phyloP scores from a whole-genome alignment of 805 yeast species.

The Pichia occidentalis region DNA sequence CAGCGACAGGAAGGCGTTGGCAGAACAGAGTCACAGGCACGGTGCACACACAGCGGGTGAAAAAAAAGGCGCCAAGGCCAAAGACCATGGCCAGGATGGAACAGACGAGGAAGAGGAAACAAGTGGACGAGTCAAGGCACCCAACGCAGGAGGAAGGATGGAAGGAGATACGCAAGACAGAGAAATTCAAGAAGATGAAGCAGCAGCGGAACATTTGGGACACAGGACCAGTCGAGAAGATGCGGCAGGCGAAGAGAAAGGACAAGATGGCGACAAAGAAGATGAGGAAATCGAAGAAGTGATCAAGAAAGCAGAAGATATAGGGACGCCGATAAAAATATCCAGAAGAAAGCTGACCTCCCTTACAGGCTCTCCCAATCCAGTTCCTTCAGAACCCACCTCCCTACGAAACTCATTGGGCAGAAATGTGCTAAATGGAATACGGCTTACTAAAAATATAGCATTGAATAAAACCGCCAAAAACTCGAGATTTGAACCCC shows the following conservation, averaged over 20 bases:
- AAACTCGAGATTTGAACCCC: slow-evolving; percentile 14
- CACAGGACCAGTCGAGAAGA: no score
- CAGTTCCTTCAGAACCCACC: neutral
- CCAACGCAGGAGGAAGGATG: no score
- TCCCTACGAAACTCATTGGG: neutral
- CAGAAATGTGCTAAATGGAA: slow-evolving; percentile 6
- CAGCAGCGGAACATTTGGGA: no score
- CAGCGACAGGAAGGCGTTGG: no score
- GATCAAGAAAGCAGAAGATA: slow-evolving; percentile 25
- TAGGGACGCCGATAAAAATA: slow-evolving; percentile 28
- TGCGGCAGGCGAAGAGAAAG: slow-evolving; percentile 10
- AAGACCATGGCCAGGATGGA: no score
- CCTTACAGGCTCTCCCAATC: slow-evolving; percentile 18
- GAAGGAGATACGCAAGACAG: no score
- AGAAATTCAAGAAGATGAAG: no score
- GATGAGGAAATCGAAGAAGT: slow-evolving; percentile 16
- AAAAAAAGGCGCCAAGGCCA: no score
- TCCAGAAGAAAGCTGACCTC: slow-evolving; percentile 15
- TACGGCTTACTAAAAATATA: slow-evolving; percentile 24
- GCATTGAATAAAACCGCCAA: slow-evolving; percentile 21
- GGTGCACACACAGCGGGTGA: no score
- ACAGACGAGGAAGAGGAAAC: no score
- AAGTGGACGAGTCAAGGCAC: no score
- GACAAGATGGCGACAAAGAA: slow-evolving; percentile 13
- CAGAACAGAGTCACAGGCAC: no score